Evolutionary conservation across 306 rosid species (phyloP), one percentile per base, ranked within the genome.

Genomic region (Dalbergia oliveri): DNA sequence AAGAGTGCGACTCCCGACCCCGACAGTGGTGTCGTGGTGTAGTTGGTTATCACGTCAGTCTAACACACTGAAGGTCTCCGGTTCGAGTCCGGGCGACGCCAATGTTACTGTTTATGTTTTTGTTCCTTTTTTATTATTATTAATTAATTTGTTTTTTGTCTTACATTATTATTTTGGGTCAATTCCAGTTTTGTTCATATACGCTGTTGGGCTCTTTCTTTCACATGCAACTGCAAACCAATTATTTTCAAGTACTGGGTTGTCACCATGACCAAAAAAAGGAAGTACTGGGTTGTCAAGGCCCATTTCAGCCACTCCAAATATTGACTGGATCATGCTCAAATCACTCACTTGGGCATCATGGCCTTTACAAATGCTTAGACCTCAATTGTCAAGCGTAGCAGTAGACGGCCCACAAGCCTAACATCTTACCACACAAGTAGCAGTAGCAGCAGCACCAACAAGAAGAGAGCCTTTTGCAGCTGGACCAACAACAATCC

Each of bases 41-140:
- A 83, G 86, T 77, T 77, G 83, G 86, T 83, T 83, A 83, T 83
- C 86, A 78, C 77, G 86, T 83, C 80, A 78, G 80, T 83, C 80
- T 83, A 94, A 92, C 94, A 94, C 97, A 91, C 95, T 91, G 94
- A 87, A 87, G 90, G 91, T 91, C 91, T 84, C 87, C 84, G 87
- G 92, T 91, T 86, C 92, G 66, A 91, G 72, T 63, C 97, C 90
- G 91, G 91, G 86, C 86, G 91, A 88, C 72, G 91, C 94, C 93
- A 89, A 0, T 43, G 11, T 9, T 8, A 2, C 3, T 9, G 0
- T 0, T 9, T 43, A 9, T 0, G 9, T 9, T 43, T 8, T 26
- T 26, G 31, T 26, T 26, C 31, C 31, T 26, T 26, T 26, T 26
- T 26, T 0, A 26, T 26, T 26, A 26, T 26, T 26, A 26, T 26